Evolutionary conservation across 129 eudicot genomes (phyloP), one percentile per base, ranked within the genome.

Genomic region (Tagetes erecta): DNA sequence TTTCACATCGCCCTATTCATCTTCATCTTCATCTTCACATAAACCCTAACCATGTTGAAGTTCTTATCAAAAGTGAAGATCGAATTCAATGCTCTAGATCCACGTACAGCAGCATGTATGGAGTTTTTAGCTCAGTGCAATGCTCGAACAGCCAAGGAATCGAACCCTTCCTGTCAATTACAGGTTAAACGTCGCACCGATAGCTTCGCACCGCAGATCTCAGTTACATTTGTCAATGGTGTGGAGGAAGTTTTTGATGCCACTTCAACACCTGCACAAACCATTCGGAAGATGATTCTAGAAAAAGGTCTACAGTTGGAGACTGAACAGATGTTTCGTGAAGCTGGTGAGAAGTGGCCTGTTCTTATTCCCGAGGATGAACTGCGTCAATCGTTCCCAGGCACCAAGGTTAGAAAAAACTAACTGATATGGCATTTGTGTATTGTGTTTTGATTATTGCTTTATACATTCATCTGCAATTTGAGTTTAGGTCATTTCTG

Each of bases 301-400:
- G 93, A 88, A 2, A 94, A 94, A 82, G 97, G 97, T 41, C 78
- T 27, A 81, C 76, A 53, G 45, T 85, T 94, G 10, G 97, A 88
- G 86, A 90, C 97, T 0, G 97, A 94, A 76, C 97, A 88, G 73
- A 88, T 94, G 97, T 94, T 94, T 41, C 87, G 87, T 3, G 98
- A 93, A 37, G 98, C 92, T 9, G 98, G 97, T 2, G 96, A 93
- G 85, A 74, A 84, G 59, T 93, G 98, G 98, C 98, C 98, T 1
- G 97, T 93, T 9, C 5, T 88, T 65, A 90, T 93, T 11, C 96
- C 97, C 0, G 88, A 85, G 11, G 91, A 80, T 31, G 98, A 93
- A 86, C 83, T 86, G 10, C 74, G 14, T 0, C 81, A 72, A 12
- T 82, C 87, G 10, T 82, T 83, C 34, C 86, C 84, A 3, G 92